Percentiles rank a stretch among this genome's conserved stretches.
These are phyloP conservation scores for Alternaria infectoria DNA, from an alignment of 2,329 filamentous ascomycete species.

Conservation along the genomic window DNA sequence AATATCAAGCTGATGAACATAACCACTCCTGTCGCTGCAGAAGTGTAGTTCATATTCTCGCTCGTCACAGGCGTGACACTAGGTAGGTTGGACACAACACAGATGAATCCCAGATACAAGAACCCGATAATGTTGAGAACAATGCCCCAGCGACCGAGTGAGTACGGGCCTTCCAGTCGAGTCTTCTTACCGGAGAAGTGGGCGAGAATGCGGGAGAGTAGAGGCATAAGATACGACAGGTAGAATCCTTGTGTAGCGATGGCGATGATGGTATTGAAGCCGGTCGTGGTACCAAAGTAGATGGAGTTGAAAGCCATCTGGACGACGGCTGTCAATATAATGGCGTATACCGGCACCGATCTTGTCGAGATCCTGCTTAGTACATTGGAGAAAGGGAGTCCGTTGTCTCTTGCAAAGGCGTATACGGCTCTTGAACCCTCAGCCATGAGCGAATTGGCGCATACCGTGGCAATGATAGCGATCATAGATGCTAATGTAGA, in stretches of 20 bases:
- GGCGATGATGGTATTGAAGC: slow-evolving; percentile 63
- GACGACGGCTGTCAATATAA: slow-evolving; percentile 55
- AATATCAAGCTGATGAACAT: slow-evolving; percentile 58
- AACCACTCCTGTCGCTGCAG: slow-evolving; percentile 62
- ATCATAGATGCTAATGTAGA: slow-evolving; percentile 57
- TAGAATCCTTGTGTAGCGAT: slow-evolving; percentile 66
- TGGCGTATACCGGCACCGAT: slow-evolving; percentile 58
- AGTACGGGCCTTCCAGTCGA: slow-evolving; percentile 53
- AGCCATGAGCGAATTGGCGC: slow-evolving; percentile 55
- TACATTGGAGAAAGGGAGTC: slow-evolving; percentile 58
- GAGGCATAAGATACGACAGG: slow-evolving; percentile 63
- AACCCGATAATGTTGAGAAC: slow-evolving; percentile 59
- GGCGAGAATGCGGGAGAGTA: slow-evolving; percentile 58
- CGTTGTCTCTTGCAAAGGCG: slow-evolving; percentile 59
- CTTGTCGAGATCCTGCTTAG: slow-evolving; percentile 57
- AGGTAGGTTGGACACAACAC: slow-evolving; percentile 64
- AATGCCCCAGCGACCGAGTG: slow-evolving; percentile 54
- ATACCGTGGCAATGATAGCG: slow-evolving; percentile 56
- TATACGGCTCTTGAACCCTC: slow-evolving; percentile 57
- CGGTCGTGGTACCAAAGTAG: slow-evolving; percentile 62
- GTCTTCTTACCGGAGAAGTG: slow-evolving; percentile 53
- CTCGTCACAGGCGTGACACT: slow-evolving; percentile 57
- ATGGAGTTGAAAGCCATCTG: slow-evolving; percentile 63
- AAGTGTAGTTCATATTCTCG: slow-evolving; percentile 66
- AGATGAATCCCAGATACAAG: slow-evolving; percentile 60